A percentile compares a stretch with the other conserved stretches of the same genome.
These are phyloP conservation scores for Starmerella bombi DNA, from an alignment of 805 yeast genomes.

Conservation along the genomic window DNA sequence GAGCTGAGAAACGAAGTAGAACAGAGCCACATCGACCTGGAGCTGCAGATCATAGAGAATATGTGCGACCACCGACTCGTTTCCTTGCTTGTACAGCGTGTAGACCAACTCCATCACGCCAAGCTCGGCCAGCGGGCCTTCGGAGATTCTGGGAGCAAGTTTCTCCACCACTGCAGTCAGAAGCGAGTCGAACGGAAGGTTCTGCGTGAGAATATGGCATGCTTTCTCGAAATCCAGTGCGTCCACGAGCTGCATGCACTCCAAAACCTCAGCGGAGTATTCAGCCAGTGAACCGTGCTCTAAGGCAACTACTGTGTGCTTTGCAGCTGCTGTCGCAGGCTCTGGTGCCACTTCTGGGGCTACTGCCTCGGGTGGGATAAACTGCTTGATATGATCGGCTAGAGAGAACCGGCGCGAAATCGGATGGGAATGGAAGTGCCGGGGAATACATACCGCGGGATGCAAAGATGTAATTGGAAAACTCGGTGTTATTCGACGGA, in stretches of 20 bases:
- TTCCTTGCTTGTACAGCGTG: constrained; percentile 11
- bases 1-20: not conserved
- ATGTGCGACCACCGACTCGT: constrained; percentile 18
- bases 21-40: not conserved
- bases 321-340: not conserved
- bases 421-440: not conserved
- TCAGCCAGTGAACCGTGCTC: constrained; percentile 2
- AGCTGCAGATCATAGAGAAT: constrained; percentile 10
- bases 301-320: not conserved
- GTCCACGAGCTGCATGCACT: constrained; percentile 3
- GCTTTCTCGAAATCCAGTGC: constrained; percentile 7
- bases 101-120: constrained; percentile 14
- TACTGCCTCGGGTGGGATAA: constrained; percentile 12
- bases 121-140: constrained; percentile 7
- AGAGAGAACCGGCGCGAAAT: constrained; percentile 8
- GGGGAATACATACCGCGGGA: not conserved
- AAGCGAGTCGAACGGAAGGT: constrained; percentile 13
- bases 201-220: constrained; percentile 7
- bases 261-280: constrained; percentile 7
- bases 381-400: constrained; percentile 14
- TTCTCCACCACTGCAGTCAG: constrained; percentile 12
- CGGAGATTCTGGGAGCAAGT: constrained; percentile 10
- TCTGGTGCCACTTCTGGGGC: not conserved
- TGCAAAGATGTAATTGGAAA: too few relatives aligned
- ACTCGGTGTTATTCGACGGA: too few relatives aligned